phyloP scores from a whole-genome alignment of 2,329 filamentous ascomycete genomes.

The Cadophora luteo-olivacea region DNA sequence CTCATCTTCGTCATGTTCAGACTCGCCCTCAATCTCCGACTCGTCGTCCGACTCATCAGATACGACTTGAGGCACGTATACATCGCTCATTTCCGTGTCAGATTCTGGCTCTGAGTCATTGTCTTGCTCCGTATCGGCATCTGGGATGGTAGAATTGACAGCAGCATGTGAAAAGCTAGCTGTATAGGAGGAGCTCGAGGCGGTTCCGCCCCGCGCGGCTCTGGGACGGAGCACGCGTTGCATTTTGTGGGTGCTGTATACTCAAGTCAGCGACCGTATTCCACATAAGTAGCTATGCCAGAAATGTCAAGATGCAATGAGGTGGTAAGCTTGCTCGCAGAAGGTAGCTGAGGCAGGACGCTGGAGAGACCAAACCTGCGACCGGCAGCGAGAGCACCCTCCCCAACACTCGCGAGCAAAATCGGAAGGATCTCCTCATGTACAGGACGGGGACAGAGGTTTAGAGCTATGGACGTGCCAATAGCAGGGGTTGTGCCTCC shows the following conservation, averaged over 20 bases:
- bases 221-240: not conserved
- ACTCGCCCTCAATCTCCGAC: not conserved
- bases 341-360: not conserved
- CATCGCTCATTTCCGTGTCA: no score
- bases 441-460: not conserved
- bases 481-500: not conserved
- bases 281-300: not conserved
- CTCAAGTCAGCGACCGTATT: not conserved
- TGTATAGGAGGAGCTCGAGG: not conserved
- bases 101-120: no score
- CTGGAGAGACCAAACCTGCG: not conserved
- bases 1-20: not conserved
- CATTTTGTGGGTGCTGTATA: not conserved
- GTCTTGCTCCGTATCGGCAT: no score
- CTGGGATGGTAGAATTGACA: no score
- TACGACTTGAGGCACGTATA: not conserved
- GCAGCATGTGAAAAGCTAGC: not conserved
- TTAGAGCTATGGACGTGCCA: not conserved
- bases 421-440: not conserved
- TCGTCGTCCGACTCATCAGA: not conserved
- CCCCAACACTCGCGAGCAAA: not conserved
- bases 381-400: not conserved
- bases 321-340: not conserved
- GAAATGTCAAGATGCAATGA: not conserved
- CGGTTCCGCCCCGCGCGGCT: not conserved